Conservation (phyloP, 2,329 filamentous ascomycete genomes). For the Botrytis porri region DNA sequence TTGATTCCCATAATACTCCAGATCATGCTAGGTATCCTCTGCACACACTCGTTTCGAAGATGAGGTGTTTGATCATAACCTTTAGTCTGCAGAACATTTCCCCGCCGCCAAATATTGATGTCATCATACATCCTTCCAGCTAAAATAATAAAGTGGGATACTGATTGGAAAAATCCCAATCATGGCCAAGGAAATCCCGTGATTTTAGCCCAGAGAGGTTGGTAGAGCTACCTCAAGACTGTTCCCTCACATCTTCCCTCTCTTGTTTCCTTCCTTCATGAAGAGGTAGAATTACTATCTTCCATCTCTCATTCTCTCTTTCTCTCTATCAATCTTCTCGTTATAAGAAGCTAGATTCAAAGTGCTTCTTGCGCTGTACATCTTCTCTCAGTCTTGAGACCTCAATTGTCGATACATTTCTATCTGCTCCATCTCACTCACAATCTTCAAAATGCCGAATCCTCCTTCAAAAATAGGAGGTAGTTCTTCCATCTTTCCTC, state of each 20-base stretch:
- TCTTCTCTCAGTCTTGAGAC: background rate
- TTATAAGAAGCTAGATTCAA: background rate
- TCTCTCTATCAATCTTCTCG: background rate
- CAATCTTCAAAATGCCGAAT: conserved; percentile 35
- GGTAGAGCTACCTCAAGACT: too few relatives aligned
- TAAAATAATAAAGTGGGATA: background rate
- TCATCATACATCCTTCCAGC: background rate
- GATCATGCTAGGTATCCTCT: background rate
- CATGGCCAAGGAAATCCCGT: background rate
- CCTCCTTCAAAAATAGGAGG: conserved; percentile 32
- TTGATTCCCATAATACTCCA: background rate
- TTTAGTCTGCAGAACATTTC: background rate
- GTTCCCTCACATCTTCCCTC: too few relatives aligned
- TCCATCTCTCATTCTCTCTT: background rate
- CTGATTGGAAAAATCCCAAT: background rate
- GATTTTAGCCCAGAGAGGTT: background rate
- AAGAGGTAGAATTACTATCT: background rate
- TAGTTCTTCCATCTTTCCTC: conserved; percentile 28
- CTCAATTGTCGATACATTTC: background rate
- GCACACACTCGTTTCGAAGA: background rate
- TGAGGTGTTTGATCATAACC: background rate
- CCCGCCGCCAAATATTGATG: background rate
- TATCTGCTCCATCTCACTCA: background rate
- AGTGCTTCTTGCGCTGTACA: background rate
- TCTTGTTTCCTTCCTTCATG: background rate